Evolutionary conservation across 805 yeast species (phyloP), one percentile per base, ranked within the genome.

Genomic region (Ogataea thermomethanolica): DNA sequence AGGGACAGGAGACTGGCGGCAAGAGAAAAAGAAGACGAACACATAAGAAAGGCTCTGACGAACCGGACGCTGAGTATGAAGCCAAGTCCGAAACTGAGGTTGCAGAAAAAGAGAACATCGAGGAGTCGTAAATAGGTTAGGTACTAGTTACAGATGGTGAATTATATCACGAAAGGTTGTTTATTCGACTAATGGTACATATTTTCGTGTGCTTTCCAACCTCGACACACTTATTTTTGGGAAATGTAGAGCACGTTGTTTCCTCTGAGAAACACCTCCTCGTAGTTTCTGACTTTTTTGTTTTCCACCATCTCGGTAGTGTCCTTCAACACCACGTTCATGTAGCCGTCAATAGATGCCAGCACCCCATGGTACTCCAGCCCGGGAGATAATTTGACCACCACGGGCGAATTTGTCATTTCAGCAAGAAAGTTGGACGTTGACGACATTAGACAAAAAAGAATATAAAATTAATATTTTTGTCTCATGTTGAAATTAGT

Each of bases 301-400:
- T 70, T 69, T 6, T 74, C 75, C 25, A 77, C 76, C 32, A 65
- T 62, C 58, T 93, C 99, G 33, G 77, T 71, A 4, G 95, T 79
- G 45, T 80, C 74, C 40, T 84, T 88, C 49, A 93, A 71, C 2
- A 91, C 95, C 35, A 93, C 83, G 65, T 93, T 93, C 96, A 93
- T 89, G 68, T 81, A 93, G 7, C 98, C 98, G 60, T 93, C 99
- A 43, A 93, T 90, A 29, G 96, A 86, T 53, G 86, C 39, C 10
- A 52, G 55, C 50, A 54, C 65, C 49, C 91, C 95, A 33, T 71
- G 76, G 64, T 88, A 93, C 44, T 86, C 86, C 46, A 90, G 80
- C 10, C 96, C 98, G 25, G 93, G 85, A 58, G 83, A 78, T 39
- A 90, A 75, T 61, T 85, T 88, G 22, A 93, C 96, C 28, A 81